phyloP scores from a whole-genome alignment of 2,329 filamentous ascomycete genomes.

The Hypoxylon sp. region DNA sequence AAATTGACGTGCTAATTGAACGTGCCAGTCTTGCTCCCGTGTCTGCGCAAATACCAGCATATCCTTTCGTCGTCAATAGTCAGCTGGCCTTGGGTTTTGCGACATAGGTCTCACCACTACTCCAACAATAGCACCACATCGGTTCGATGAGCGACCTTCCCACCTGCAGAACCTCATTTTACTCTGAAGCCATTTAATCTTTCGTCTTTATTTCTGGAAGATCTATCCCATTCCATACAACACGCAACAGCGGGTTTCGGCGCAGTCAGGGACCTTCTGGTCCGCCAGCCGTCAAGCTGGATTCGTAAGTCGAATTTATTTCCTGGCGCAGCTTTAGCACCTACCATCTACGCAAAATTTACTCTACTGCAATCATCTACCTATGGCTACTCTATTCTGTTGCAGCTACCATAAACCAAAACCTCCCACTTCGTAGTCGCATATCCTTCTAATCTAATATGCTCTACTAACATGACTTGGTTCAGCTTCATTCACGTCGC shows the following conservation, averaged over 20 bases:
- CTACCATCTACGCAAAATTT: conserved; percentile 3
- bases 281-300: conserved; percentile 48
- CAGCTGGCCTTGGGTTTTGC: conserved; percentile 36
- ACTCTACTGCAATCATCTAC: conserved; percentile 1
- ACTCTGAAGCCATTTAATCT: conserved; percentile 24
- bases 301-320: conserved; percentile 44
- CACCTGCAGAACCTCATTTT: conserved; percentile 23
- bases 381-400: background rate
- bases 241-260: conserved; percentile 35
- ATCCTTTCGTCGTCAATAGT: conserved; percentile 23
- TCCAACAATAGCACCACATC: conserved; percentile 25
- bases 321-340: background rate
- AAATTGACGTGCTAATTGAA: conserved; percentile 24
- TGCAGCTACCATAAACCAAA: background rate
- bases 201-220: conserved; percentile 35
- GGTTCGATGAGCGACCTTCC: conserved; percentile 24
- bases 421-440: background rate
- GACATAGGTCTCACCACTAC: conserved; percentile 37
- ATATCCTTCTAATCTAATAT: conserved; percentile 2
- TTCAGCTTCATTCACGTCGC: conserved; percentile 63
- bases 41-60: conserved; percentile 14
- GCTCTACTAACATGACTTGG: conserved; percentile 36
- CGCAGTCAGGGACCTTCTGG: conserved; percentile 42
- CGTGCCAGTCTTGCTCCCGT: conserved; percentile 19
- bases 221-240: conserved; percentile 27